phyloP scores from a whole-genome alignment of 2,329 filamentous ascomycete species.

The Nothomitra cinnamomea region DNA sequence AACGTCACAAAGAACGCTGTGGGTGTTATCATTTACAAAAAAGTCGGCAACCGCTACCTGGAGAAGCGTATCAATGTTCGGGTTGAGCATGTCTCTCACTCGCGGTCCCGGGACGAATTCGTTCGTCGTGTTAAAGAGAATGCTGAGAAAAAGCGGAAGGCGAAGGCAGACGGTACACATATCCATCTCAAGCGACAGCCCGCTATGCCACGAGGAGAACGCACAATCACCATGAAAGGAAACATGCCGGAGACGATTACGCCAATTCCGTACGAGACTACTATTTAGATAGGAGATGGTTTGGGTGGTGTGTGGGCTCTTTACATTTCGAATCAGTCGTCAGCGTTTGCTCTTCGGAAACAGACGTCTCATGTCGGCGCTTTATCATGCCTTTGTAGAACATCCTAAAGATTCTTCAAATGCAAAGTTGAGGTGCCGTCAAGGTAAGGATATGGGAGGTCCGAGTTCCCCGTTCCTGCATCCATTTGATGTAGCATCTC shows the following conservation, averaged over 20 bases:
- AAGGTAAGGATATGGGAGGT: no score
- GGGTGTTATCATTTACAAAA: conserved; percentile 98
- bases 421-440: no score
- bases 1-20: conserved; percentile 98
- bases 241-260: conserved; percentile 82
- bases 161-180: conserved; percentile 74
- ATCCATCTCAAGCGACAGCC: conserved; percentile 90
- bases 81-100: conserved; percentile 90
- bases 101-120: conserved; percentile 94
- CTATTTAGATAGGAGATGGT: conserved; percentile 50
- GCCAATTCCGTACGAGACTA: conserved; percentile 93
- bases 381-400: neutral
- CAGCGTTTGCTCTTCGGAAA: neutral
- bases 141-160: conserved; percentile 79
- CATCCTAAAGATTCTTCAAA: neutral
- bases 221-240: conserved; percentile 63
- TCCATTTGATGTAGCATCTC: no score
- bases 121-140: conserved; percentile 92
- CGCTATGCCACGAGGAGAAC: conserved; percentile 58
- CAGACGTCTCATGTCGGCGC: neutral
- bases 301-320: neutral
- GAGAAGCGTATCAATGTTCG: conserved; percentile 99
- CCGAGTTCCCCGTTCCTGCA: no score
- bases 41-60: conserved; percentile 97
- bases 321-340: neutral